A percentile compares a stretch with the other conserved stretches of the same genome.
These are phyloP conservation scores for Andrographis paniculata DNA, from an alignment of 305 asterid genomes.

Conservation along the genomic window DNA sequence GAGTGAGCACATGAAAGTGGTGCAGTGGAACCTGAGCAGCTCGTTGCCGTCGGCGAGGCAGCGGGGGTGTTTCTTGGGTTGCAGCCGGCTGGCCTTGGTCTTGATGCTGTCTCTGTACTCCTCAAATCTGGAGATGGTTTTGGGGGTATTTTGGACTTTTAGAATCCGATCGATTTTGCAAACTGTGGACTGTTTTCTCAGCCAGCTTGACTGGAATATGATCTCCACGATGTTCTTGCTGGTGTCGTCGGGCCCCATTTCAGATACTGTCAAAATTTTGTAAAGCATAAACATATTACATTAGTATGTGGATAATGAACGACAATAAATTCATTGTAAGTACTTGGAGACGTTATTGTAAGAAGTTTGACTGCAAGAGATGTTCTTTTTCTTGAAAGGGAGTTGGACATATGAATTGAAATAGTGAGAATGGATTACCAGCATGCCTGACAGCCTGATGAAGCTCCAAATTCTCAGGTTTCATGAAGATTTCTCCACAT, in stretches of 20 bases:
- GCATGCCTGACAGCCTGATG: conserved; percentile 87
- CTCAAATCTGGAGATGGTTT: conserved; percentile 68
- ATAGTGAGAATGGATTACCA: conserved; percentile 40
- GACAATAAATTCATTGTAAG: conserved; percentile 23
- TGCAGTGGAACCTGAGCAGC: conserved; percentile 74
- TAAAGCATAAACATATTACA: too few relatives aligned
- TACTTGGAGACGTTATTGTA: conserved; percentile 32
- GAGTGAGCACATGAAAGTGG: conserved; percentile 57
- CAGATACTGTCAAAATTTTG: conserved; percentile 36
- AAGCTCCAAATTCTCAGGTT: conserved; percentile 63
- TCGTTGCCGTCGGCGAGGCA: conserved; percentile 91
- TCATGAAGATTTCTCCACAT: conserved; percentile 73
- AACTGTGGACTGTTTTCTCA: conserved; percentile 56
- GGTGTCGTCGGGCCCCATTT: conserved; percentile 75
- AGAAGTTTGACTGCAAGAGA: conserved; percentile 33
- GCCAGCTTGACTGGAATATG: conserved; percentile 92
- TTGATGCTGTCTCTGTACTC: conserved; percentile 72
- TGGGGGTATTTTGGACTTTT: conserved; percentile 72
- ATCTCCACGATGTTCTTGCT: conserved; percentile 95
- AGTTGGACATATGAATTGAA: background rate
- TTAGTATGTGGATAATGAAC: conserved; percentile 1
- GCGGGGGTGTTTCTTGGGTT: conserved; percentile 66
- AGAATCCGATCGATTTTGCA: conserved; percentile 76
- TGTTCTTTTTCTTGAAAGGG: background rate
- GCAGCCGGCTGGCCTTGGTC: conserved; percentile 21